Evolutionary conservation across 768 basidiomycete species (phyloP).

Genomic region (Lactarius vividus): DNA sequence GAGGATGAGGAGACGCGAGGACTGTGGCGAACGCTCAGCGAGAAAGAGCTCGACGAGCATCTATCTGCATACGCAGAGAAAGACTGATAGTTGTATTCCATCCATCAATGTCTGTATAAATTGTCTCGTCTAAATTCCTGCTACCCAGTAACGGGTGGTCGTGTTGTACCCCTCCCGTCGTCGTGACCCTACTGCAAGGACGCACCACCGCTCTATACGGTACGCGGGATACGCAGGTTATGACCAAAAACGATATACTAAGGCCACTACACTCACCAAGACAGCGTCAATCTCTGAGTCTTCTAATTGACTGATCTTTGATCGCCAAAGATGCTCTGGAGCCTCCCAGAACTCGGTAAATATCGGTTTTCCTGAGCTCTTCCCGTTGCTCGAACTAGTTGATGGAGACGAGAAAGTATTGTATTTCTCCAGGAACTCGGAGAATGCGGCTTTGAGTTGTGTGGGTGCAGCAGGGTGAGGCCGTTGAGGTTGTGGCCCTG

Average conservation of each 20-base stretch:
- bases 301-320: constrained; percentile 46
- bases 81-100: constrained; percentile 49
- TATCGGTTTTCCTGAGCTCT: constrained; percentile 12
- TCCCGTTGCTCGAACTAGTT: background rate
- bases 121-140: background rate
- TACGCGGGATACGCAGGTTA: constrained; percentile 1
- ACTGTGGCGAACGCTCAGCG: constrained; percentile 74
- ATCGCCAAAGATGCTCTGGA: constrained; percentile 56
- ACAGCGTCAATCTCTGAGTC: constrained; percentile 65
- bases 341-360: constrained; percentile 66
- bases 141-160: background rate
- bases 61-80: constrained; percentile 87
- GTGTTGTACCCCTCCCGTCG: background rate
- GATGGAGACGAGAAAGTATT: constrained; percentile 20
- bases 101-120: constrained; percentile 4
- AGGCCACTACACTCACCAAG: constrained; percentile 44
- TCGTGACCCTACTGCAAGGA: constrained; percentile 39
- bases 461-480: constrained; percentile 68
- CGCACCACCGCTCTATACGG: constrained; percentile 63
- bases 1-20: constrained; percentile 73
- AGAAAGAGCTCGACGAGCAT: constrained; percentile 75
- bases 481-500: constrained; percentile 42
- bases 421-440: constrained; percentile 42
- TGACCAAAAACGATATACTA: background rate
- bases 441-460: constrained; percentile 52